Conservation (phyloP, 208 protist species). For the Entamoeba histolytica region DNA sequence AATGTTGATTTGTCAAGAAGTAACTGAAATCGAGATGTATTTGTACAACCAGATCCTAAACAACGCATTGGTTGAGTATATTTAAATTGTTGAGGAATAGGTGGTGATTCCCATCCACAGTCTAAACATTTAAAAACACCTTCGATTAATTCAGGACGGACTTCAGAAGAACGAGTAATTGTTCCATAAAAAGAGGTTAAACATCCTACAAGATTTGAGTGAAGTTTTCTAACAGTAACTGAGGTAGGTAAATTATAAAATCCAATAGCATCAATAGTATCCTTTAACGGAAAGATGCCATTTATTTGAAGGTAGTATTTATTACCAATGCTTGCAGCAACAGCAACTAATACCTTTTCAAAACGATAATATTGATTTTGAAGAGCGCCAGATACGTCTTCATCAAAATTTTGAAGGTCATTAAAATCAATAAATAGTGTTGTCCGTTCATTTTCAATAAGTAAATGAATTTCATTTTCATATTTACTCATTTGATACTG, state of each 20-base stretch:
- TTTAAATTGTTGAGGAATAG: constrained; percentile 83
- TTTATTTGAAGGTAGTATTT: neutral
- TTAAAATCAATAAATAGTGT: neutral
- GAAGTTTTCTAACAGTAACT: constrained; percentile 61
- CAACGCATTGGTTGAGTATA: constrained; percentile 63
- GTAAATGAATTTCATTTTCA: too few species aligned
- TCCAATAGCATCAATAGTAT: neutral
- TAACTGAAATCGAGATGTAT: constrained; percentile 29
- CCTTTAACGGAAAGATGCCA: neutral
- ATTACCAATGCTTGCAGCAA: neutral
- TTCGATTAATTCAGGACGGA: constrained; percentile 81
- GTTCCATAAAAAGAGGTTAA: constrained; percentile 75
- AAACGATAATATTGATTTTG: neutral
- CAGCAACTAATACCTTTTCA: neutral
- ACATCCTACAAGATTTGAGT: constrained; percentile 62
- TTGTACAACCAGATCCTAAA: constrained; percentile 21
- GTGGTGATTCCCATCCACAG: constrained; percentile 58
- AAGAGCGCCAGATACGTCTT: neutral
- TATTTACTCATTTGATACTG: too few species aligned
- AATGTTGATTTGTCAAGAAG: constrained; percentile 54
- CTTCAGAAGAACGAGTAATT: constrained; percentile 87
- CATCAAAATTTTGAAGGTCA: neutral
- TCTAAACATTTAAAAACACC: constrained; percentile 80
- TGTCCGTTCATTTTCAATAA: neutral
- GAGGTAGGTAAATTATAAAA: neutral